Base-by-base conservation (phyloP, 2,329 filamentous ascomycete species). In the Zarea fungicola region DNA sequence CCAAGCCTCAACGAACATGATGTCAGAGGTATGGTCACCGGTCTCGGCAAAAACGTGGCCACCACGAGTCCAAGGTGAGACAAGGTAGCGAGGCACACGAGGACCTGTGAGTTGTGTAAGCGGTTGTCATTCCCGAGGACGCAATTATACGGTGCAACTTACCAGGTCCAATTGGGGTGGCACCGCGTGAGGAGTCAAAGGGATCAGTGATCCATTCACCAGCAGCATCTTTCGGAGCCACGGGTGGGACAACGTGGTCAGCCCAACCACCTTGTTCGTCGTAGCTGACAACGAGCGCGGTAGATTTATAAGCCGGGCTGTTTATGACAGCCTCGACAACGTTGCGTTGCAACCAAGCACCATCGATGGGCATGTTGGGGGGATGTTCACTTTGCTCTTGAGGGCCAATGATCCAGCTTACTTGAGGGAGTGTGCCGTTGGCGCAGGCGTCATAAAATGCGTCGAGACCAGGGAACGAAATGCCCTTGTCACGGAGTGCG, bases 351-450 rank as follows among this genome's bases (percentile, higher is more conserved):
- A 78, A 64, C 76, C 76, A 80, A 3, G 67, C 74, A 13, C 76
- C 77, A 53, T 80, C 76, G 54, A 69, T 71, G 4, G 76, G 76
- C 52, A 69, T 66, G 53, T 75, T 74, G 1, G 76, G 75, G 3
- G 76, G 69, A 56, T 80, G 75, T 57, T 80, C 76, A 3, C 75
- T 69, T 56, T 79, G 74, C 58, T 80, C 76, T 16, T 74, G 75
- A 0, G 75, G 75, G 3, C 74, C 75, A 42, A 80, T 67, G 40
- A 78, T 73, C 60, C 73, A 77, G 54, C 68, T 73, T 49, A 80
- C 60, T 46, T 72, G 68, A 1, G 76, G 76, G 5, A 80, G 65
- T 3, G 67, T 73, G 9, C 76, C 76, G 21, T 70, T 66, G 16
- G 67, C 67, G 7, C 75, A 76, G 25, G 70, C 69, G 1, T 67